phyloP scores from a whole-genome alignment of 2,329 filamentous ascomycete species.

The Teratosphaeria viscida region DNA sequence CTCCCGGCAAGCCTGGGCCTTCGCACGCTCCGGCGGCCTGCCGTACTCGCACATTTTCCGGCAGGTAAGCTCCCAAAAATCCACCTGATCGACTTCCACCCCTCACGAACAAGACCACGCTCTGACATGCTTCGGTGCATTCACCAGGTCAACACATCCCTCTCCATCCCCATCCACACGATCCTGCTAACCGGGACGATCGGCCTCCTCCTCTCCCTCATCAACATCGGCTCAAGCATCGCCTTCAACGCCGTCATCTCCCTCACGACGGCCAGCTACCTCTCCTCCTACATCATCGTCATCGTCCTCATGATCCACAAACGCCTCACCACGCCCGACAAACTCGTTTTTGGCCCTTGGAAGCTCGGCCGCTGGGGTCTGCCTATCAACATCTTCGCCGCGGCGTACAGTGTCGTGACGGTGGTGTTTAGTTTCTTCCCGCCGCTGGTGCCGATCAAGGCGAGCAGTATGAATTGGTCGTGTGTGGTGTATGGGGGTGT shows the following conservation, averaged over 20 bases:
- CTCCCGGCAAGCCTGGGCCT: slow-evolving; percentile 3
- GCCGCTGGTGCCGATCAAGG: slow-evolving; percentile 21
- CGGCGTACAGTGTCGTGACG: slow-evolving; percentile 7
- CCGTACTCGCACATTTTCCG: background rate
- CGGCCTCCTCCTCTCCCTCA: slow-evolving; percentile 12
- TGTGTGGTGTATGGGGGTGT: slow-evolving; percentile 33
- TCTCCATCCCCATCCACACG: slow-evolving; percentile 3
- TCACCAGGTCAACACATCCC: slow-evolving; percentile 6
- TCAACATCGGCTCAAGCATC: slow-evolving; percentile 18
- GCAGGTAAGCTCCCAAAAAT: background rate
- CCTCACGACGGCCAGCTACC: background rate
- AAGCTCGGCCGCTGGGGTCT: background rate
- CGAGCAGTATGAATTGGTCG: slow-evolving; percentile 41
- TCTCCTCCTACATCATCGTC: slow-evolving; percentile 3
- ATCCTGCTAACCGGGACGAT: slow-evolving; percentile 11
- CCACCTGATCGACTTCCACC: too few relatives aligned
- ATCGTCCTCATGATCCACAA: slow-evolving; percentile 1
- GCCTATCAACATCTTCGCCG: slow-evolving; percentile 22
- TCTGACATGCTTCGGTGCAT: background rate
- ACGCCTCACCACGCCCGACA: background rate
- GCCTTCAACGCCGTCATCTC: slow-evolving; percentile 27
- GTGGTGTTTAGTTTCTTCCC: slow-evolving; percentile 11
- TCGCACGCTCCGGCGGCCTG: slow-evolving; percentile 21
- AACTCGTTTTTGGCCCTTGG: slow-evolving; percentile 1
- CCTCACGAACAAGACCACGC: background rate